phyloP scores from a whole-genome alignment of 495 filamentous ascomycete species.

The Aspergillus sclerotiicarbonarius region DNA sequence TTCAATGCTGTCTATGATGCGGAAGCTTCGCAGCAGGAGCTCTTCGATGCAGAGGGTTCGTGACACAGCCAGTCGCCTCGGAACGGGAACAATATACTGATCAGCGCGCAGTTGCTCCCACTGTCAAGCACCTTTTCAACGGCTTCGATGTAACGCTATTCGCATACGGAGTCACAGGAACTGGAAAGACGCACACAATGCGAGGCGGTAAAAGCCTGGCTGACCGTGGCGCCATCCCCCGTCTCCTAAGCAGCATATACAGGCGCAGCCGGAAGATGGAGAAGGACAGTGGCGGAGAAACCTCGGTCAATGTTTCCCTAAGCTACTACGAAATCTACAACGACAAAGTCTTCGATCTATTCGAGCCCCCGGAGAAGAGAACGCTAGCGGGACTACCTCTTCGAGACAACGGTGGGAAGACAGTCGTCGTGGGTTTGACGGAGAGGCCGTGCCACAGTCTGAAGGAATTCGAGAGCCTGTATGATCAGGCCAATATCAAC shows the following conservation, averaged over 20 bases:
- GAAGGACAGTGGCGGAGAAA: constrained; percentile 76
- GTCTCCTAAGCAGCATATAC: constrained; percentile 84
- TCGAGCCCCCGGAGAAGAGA: constrained; percentile 87
- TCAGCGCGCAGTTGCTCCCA: constrained; percentile 58
- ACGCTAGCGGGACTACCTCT: constrained; percentile 81
- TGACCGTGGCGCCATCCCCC: constrained; percentile 87
- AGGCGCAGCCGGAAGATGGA: constrained; percentile 80
- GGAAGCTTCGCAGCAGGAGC: constrained; percentile 71
- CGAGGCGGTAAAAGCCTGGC: constrained; percentile 85
- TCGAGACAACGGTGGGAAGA: constrained; percentile 85
- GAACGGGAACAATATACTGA: constrained; percentile 23
- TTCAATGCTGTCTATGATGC: constrained; percentile 93
- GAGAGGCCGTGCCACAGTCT: constrained; percentile 80
- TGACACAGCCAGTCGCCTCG: constrained; percentile 4
- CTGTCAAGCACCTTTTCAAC: constrained; percentile 88
- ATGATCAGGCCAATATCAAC: constrained; percentile 93
- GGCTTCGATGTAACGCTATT: constrained; percentile 94
- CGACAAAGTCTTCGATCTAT: constrained; percentile 90
- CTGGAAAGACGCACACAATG: constrained; percentile 98
- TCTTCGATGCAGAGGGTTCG: constrained; percentile 87
- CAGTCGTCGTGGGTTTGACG: constrained; percentile 85
- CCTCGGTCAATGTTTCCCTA: constrained; percentile 71
- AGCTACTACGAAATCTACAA: constrained; percentile 99
- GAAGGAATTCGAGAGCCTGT: constrained; percentile 89
- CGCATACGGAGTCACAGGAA: constrained; percentile 93